Evolutionary conservation across 2,329 filamentous ascomycete species (phyloP).

Genomic region (Fusarium nelsonii): DNA sequence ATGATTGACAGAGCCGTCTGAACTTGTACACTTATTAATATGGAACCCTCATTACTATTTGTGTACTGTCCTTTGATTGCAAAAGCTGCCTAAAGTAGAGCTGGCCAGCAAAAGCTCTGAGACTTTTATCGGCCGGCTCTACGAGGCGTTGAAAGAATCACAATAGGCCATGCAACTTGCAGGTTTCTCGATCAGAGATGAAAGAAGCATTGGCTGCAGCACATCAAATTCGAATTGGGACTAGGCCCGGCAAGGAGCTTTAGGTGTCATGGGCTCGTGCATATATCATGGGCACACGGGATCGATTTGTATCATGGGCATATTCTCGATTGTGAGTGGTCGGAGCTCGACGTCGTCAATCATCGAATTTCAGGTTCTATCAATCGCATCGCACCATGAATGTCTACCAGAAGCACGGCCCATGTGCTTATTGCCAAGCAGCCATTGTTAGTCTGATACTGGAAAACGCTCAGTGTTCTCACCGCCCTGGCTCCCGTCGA

Average conservation of each 20-base stretch:
- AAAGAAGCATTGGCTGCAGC: background rate
- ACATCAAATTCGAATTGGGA: background rate
- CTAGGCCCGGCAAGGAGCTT: background rate
- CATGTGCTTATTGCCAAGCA: slow-evolving; percentile 1
- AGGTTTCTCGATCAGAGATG: background rate
- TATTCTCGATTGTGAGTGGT: slow-evolving; percentile 30
- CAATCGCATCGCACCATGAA: background rate
- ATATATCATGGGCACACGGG: background rate
- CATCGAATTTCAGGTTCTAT: slow-evolving; percentile 8
- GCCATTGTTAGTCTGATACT: background rate
- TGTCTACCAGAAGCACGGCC: background rate
- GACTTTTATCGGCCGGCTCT: background rate
- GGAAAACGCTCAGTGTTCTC: background rate
- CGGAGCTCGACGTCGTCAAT: background rate
- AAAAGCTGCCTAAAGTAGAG: background rate
- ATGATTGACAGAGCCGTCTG: background rate
- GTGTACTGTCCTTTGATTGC: background rate
- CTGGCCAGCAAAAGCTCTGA: background rate
- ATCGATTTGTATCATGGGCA: slow-evolving; percentile 25
- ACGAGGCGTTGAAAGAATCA: background rate
- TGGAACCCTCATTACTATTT: no score
- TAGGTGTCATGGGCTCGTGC: slow-evolving; percentile 2
- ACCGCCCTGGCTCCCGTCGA: background rate
- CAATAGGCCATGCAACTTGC: background rate
- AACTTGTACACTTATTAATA: background rate